These are phyloP conservation scores for Tubosaeta sp. DNA, from an alignment of 768 basidiomycete species.

Conservation along the genomic window DNA sequence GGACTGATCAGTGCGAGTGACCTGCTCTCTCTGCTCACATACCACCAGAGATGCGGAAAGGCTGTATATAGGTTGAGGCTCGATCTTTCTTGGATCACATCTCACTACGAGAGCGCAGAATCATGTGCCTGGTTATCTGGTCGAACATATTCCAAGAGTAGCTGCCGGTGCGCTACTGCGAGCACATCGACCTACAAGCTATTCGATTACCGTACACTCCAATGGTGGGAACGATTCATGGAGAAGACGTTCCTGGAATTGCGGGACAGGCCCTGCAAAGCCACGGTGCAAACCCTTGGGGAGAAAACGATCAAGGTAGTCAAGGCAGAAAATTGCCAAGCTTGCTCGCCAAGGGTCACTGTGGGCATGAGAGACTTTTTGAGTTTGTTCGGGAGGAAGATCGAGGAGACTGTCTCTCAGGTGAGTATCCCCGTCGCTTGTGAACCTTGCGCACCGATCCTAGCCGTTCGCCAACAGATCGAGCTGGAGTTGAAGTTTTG, in stretches of 20 bases:
- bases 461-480: background rate
- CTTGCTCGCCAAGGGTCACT: background rate
- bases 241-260: conserved; percentile 3
- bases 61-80: conserved; percentile 4
- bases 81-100: conserved; percentile 11
- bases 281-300: background rate
- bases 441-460: background rate
- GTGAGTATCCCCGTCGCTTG: background rate
- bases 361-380: conserved; percentile 16
- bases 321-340: background rate
- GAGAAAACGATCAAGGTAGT: conserved; percentile 1
- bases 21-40: conserved; percentile 23
- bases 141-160: background rate
- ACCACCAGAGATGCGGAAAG: conserved; percentile 17
- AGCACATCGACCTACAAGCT: background rate
- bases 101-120: conserved; percentile 7
- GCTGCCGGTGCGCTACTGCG: background rate
- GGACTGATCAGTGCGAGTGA: conserved; percentile 24
- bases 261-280: conserved; percentile 20
- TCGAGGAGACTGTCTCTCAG: conserved; percentile 11
- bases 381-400: conserved; percentile 1
- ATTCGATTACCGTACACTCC: background rate
- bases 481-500: background rate
- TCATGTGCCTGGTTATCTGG: conserved; percentile 10
- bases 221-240: conserved; percentile 22